Evolutionary conservation across 495 filamentous ascomycete species (phyloP).

Genomic region (Astrocystis sublimbata): DNA sequence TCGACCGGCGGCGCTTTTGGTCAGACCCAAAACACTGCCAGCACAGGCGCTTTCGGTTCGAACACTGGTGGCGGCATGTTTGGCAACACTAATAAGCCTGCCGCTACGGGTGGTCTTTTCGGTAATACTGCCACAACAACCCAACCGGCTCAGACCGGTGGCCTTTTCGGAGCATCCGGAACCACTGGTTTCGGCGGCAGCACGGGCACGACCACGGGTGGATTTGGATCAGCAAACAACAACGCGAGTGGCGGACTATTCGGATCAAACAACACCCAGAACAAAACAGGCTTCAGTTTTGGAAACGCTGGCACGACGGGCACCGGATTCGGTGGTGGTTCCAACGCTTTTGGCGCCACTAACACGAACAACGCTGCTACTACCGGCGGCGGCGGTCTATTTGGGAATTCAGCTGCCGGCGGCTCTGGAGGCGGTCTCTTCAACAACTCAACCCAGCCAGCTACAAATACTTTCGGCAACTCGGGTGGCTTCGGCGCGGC

Average conservation of each 20-base stretch:
- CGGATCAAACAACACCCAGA: conserved; percentile 31
- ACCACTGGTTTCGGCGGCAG: conserved; percentile 20
- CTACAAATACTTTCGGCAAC: conserved; percentile 28
- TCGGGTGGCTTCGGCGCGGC: conserved; percentile 28
- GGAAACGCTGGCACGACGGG: conserved; percentile 27
- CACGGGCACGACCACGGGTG: conserved; percentile 25
- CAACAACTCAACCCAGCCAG: conserved; percentile 44
- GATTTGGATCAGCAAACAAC: conserved; percentile 32
- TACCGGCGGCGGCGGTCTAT: conserved; percentile 39
- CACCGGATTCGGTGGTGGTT: conserved; percentile 34
- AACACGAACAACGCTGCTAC: conserved; percentile 29
- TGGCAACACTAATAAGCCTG: conserved; percentile 42
- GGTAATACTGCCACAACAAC: conserved; percentile 47
- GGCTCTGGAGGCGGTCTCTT: conserved; percentile 48
- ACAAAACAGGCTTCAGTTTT: conserved; percentile 42
- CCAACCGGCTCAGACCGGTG: conserved; percentile 27
- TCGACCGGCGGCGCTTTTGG: conserved; percentile 57
- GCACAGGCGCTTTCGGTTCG: conserved; percentile 45
- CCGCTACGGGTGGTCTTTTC: conserved; percentile 48
- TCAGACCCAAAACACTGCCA: conserved; percentile 39
- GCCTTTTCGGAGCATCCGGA: conserved; percentile 52
- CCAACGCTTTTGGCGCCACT: conserved; percentile 33
- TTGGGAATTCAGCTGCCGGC: conserved; percentile 35
- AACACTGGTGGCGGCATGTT: conserved; percentile 46
- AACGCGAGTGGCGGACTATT: conserved; percentile 44